Evolutionary conservation across 2,329 filamentous ascomycete genomes (phyloP).

Genomic region (Monosporascus sp.): DNA sequence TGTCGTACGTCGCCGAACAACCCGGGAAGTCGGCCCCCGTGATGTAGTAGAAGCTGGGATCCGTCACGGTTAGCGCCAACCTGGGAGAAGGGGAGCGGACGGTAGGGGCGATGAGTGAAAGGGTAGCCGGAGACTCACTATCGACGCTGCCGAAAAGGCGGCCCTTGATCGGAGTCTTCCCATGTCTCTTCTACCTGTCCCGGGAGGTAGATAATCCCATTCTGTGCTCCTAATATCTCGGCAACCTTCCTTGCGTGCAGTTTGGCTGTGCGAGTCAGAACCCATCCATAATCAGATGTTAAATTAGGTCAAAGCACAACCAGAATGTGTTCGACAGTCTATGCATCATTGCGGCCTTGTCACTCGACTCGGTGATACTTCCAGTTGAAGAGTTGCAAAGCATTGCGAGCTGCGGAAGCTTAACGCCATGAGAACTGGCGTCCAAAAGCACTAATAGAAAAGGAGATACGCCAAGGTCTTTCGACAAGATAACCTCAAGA

Average conservation of each 20-base stretch:
- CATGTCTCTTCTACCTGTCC: slow-evolving; percentile 46
- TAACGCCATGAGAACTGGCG: no score
- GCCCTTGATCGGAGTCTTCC: slow-evolving; percentile 54
- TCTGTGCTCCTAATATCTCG: slow-evolving; percentile 39
- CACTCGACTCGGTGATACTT: no score
- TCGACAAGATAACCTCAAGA: no score
- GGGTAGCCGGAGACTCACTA: slow-evolving; percentile 38
- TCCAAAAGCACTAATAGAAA: no score
- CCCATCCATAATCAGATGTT: no score
- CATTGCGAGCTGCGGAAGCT: no score
- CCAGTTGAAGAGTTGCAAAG: no score
- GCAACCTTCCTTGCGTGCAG: slow-evolving; percentile 52
- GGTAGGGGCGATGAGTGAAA: neutral
- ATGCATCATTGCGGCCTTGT: no score
- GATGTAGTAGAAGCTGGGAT: slow-evolving; percentile 52
- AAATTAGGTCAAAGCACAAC: no score
- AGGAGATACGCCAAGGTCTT: no score
- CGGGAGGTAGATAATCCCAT: slow-evolving; percentile 51
- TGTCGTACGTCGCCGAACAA: slow-evolving; percentile 53
- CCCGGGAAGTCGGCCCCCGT: slow-evolving; percentile 49
- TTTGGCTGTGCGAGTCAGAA: slow-evolving; percentile 37
- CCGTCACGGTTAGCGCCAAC: neutral
- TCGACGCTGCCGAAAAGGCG: slow-evolving; percentile 50
- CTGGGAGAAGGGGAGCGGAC: neutral
- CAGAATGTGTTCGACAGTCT: no score